Base-by-base conservation (phyloP, 1,284 basidiomycete species). In the Erythrobasidium hasegawianum region DNA sequence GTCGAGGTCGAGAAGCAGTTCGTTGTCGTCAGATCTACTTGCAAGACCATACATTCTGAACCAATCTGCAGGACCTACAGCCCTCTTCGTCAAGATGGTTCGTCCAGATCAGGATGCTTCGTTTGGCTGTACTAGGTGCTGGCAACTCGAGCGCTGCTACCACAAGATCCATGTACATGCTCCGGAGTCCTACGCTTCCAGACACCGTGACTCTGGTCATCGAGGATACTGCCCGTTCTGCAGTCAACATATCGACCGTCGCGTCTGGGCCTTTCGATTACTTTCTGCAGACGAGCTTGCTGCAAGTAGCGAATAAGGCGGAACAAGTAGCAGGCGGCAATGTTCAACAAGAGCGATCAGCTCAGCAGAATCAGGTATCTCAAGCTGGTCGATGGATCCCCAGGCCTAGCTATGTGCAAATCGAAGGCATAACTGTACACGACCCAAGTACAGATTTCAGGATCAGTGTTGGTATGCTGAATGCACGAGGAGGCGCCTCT, bases 331-430 rank as follows among this genome's bases (percentile, higher is more conserved):
- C 27, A 7, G 50, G 54, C 45, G 38, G 49, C 3, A 39, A 39
- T 53, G 41, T 47, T 22, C 53, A 56, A 29, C 54, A 55, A 20
- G 45, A 57, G 22, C 52, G 61, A 1, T 38, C 47, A 10, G 49
- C 45, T 33, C 38, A 64, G 38, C 53, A 56, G 29, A 24, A 40
- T 14, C 61, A 57, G 24, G 53, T 29, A 1, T 40, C 29, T 43
- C 61, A 64, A 45, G 41, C 40, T 8, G 53, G 61, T 22, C 38
- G 61, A 43, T 64, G 61, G 61, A 56, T 64, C n/a, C 61, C 61
- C 1, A 16, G 61, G 2, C 61, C 61, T 11, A 56, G 53, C 61
- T 64, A 55, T 26, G 33, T 39, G 2, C 61, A 64, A 16, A 64
- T 64, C 39, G 61, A 64, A 49, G 61, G 61, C 22, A 54, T 64